phyloP scores from a whole-genome alignment of 2,329 filamentous ascomycete genomes.

The Penicillium sp. region DNA sequence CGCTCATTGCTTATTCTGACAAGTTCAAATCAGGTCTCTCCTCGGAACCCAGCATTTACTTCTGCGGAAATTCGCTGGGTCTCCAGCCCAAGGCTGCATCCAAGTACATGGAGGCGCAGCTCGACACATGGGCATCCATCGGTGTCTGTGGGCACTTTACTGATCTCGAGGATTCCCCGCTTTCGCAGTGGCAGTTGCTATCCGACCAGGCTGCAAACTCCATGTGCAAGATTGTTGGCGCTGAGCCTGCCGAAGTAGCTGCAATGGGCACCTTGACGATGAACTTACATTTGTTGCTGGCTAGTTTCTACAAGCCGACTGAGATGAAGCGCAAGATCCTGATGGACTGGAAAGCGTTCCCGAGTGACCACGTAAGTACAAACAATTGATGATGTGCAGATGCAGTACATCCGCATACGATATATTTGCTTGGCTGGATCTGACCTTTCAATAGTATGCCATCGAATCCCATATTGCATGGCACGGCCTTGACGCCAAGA shows the following conservation, averaged over 20 bases:
- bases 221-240: constrained; percentile 72
- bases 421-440: neutral
- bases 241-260: constrained; percentile 68
- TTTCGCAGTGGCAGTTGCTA: constrained; percentile 72
- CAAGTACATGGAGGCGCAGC: constrained; percentile 66
- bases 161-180: constrained; percentile 62
- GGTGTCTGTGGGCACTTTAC: constrained; percentile 82
- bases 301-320: constrained; percentile 75
- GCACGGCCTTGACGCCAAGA: constrained; percentile 64
- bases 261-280: constrained; percentile 83
- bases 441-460: constrained; percentile 59
- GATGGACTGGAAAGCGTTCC: constrained; percentile 83
- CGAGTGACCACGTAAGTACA: constrained; percentile 68
- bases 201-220: constrained; percentile 70
- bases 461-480: constrained; percentile 75
- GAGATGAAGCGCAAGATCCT: constrained; percentile 69
- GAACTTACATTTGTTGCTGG: constrained; percentile 76
- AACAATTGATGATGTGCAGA: neutral
- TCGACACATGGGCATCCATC: constrained; percentile 78
- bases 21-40: constrained; percentile 29
- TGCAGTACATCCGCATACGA: neutral
- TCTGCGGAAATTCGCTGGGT: constrained; percentile 86
- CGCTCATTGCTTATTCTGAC: constrained; percentile 9
- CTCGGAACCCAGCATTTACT: constrained; percentile 59
- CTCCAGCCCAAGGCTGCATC: constrained; percentile 71